Evolutionary conservation across 768 basidiomycete species (phyloP).

Genomic region (Lentinula detonsa): DNA sequence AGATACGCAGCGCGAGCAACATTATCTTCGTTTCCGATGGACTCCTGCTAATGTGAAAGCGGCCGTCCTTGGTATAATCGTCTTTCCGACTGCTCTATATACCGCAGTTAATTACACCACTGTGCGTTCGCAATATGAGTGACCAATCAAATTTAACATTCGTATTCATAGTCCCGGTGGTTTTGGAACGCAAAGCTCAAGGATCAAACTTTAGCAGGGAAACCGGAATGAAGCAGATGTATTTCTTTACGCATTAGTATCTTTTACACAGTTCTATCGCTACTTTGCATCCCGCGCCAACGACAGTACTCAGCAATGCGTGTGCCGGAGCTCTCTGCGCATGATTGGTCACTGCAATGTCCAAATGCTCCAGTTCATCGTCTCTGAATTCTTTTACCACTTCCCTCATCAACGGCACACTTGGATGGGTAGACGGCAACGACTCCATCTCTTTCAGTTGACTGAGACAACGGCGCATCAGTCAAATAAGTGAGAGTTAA

Average conservation of each 20-base stretch:
- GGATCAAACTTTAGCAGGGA: constrained; percentile 21
- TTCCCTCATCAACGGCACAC: constrained; percentile 64
- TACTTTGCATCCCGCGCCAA: constrained; percentile 81
- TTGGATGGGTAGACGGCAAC: constrained; percentile 65
- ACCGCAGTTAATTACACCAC: background rate
- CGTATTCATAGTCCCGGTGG: constrained; percentile 12
- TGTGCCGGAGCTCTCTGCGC: constrained; percentile 91
- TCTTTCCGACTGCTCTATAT: constrained; percentile 6
- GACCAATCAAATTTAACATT: constrained; percentile 2
- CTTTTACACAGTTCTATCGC: constrained; percentile 89
- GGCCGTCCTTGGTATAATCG: constrained; percentile 5
- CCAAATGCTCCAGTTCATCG: constrained; percentile 92
- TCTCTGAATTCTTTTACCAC: constrained; percentile 84
- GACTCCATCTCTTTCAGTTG: constrained; percentile 74
- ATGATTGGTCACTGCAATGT: constrained; percentile 82
- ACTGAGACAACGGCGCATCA: constrained; percentile 31
- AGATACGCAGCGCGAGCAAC: constrained; percentile 9
- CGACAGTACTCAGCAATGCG: constrained; percentile 78
- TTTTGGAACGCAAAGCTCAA: constrained; percentile 23
- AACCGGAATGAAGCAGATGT: background rate
- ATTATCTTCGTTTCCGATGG: constrained; percentile 12
- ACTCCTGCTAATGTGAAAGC: constrained; percentile 4
- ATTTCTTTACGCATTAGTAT: constrained; percentile 36
- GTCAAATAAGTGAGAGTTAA: background rate
- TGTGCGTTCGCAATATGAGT: background rate